Conservation (phyloP, 306 rosid species). For the Delonix regia region DNA sequence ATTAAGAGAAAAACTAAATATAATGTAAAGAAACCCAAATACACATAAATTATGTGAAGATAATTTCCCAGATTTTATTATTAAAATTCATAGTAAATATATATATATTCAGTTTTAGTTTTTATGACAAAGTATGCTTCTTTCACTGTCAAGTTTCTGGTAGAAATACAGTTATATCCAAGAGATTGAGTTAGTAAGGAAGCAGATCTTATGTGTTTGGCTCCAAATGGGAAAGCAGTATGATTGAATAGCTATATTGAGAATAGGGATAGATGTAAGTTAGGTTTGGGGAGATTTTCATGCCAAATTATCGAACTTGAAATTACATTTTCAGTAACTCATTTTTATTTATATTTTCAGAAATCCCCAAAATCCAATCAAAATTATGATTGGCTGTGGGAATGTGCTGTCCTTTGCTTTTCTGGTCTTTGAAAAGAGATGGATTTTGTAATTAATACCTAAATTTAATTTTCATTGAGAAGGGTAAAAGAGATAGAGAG, state of each 20-base stretch:
- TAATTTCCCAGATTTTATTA: not conserved
- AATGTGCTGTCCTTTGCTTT: too few species aligned
- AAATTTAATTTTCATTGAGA: not conserved
- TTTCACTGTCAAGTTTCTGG: not conserved
- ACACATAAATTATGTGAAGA: not conserved
- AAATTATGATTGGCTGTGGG: not conserved
- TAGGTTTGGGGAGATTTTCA: not conserved
- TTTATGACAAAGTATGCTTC: too few species aligned
- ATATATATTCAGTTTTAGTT: too few species aligned
- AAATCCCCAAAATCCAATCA: not conserved
- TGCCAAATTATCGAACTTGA: not conserved
- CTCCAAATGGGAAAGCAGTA: not conserved
- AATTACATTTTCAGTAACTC: not conserved
- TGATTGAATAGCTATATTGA: not conserved
- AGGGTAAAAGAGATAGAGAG: too few species aligned
- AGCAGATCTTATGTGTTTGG: not conserved
- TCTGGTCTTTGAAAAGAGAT: too few species aligned
- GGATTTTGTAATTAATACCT: not conserved
- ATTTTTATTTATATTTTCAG: not conserved
- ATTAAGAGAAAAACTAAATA: not conserved
- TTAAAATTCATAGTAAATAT: too few species aligned
- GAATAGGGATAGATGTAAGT: not conserved
- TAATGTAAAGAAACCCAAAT: not conserved
- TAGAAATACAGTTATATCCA: not conserved
- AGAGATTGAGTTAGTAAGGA: not conserved